phyloP scores from a whole-genome alignment of 2,329 filamentous ascomycete genomes.

The Calonectria leucothoes region DNA sequence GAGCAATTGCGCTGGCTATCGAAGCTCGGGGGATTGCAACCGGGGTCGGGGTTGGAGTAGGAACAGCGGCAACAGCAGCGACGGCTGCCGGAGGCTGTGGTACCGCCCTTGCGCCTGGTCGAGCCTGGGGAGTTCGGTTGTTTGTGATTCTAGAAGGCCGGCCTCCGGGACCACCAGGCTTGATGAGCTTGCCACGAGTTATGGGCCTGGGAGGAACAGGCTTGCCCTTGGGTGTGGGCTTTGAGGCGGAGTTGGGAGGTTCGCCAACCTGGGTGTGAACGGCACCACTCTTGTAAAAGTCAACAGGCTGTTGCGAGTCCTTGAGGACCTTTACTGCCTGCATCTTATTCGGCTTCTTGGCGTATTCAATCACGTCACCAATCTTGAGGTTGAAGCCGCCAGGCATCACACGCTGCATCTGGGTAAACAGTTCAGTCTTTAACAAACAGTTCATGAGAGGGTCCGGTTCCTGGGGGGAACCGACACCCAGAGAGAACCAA shows the following conservation, averaged over 20 bases:
- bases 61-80: slow-evolving; percentile 39
- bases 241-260: slow-evolving; percentile 83
- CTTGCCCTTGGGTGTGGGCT: slow-evolving; percentile 87
- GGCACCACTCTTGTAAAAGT: slow-evolving; percentile 93
- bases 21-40: slow-evolving; percentile 23
- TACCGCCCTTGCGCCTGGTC: slow-evolving; percentile 50
- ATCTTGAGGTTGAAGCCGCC: slow-evolving; percentile 87
- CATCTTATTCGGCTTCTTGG: slow-evolving; percentile 96
- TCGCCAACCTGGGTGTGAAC: slow-evolving; percentile 91
- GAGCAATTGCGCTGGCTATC: slow-evolving; percentile 28
- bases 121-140: slow-evolving; percentile 57
- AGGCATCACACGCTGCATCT: slow-evolving; percentile 83
- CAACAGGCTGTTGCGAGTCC: slow-evolving; percentile 80
- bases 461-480: slow-evolving; percentile 91
- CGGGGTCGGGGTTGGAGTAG: slow-evolving; percentile 24
- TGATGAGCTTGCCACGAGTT: slow-evolving; percentile 91
- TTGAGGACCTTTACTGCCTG: slow-evolving; percentile 90
- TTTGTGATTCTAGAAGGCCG: slow-evolving; percentile 78
- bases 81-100: slow-evolving; percentile 50
- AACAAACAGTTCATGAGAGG: slow-evolving; percentile 93
- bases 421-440: slow-evolving; percentile 97
- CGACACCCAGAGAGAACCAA: slow-evolving; percentile 94
- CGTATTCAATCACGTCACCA: slow-evolving; percentile 88
- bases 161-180: slow-evolving; percentile 86
- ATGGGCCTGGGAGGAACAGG: slow-evolving; percentile 90